These are phyloP conservation scores for Ophiostoma novo-ulmi DNA, from an alignment of 2,329 filamentous ascomycete species.

Conservation along the genomic window DNA sequence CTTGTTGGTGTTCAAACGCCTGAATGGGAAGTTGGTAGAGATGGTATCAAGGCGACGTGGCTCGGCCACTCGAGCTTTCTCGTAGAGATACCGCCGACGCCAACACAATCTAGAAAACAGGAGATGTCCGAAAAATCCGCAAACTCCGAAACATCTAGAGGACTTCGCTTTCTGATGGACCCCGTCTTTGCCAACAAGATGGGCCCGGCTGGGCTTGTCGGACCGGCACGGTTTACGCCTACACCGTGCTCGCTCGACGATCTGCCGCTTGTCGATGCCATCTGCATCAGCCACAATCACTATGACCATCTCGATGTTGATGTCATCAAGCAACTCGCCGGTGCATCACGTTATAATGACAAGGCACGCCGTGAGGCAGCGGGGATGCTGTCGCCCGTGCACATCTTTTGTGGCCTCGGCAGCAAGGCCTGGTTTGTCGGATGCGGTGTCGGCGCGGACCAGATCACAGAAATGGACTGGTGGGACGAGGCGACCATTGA, in stretches of 20 bases:
- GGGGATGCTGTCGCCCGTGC: neutral
- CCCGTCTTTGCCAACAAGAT: neutral
- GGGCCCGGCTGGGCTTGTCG: constrained; percentile 29
- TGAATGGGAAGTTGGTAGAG: neutral
- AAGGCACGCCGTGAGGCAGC: neutral
- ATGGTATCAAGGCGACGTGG: neutral
- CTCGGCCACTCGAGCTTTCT: constrained; percentile 5
- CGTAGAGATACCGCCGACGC: neutral
- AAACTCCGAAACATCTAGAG: neutral
- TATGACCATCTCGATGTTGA: constrained; percentile 51
- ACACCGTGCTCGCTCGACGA: constrained; percentile 46
- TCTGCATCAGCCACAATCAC: constrained; percentile 51
- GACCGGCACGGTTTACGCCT: constrained; percentile 49
- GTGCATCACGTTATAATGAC: neutral
- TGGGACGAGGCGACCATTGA: neutral
- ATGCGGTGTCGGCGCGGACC: neutral
- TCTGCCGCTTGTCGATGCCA: constrained; percentile 46
- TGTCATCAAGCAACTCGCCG: constrained; percentile 53
- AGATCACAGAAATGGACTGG: constrained; percentile 5
- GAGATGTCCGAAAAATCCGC: too few species aligned
- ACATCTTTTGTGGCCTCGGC: neutral
- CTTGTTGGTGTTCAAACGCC: neutral
- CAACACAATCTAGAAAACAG: neutral
- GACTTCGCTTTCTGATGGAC: neutral
- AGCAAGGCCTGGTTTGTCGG: neutral